A percentile compares a stretch with the other conserved stretches of the same genome.
Conservation (phyloP, 2,329 filamentous ascomycete species). For the Lasiodiplodia theobromae region DNA sequence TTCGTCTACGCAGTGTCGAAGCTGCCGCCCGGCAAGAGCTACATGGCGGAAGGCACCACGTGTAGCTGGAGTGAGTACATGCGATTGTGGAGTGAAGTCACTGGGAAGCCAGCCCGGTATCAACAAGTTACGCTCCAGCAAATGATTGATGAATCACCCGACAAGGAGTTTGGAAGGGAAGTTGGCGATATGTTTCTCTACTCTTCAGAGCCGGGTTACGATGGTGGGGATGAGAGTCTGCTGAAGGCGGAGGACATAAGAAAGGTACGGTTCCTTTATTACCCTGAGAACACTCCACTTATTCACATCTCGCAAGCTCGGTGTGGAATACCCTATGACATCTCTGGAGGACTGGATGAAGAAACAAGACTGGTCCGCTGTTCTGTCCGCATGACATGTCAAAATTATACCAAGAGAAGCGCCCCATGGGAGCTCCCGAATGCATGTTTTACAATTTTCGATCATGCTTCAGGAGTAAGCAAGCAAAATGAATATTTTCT, state of each 20-base stretch:
- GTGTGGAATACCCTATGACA: constrained; percentile 50
- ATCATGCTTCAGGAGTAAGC: too few relatives aligned
- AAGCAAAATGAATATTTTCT: too few relatives aligned
- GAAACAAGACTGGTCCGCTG: constrained; percentile 40
- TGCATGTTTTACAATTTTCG: too few relatives aligned
- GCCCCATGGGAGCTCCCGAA: too few relatives aligned
- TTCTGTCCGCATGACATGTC: not conserved
- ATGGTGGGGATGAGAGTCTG: constrained; percentile 47
- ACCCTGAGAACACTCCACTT: constrained; percentile 34
- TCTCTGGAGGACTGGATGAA: constrained; percentile 39
- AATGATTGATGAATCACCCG: constrained; percentile 49
- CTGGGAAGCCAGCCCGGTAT: constrained; percentile 10
- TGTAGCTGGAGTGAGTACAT: constrained; percentile 25
- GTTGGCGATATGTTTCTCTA: constrained; percentile 58
- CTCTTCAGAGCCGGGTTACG: constrained; percentile 57
- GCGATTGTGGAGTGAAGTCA: constrained; percentile 10
- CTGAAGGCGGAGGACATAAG: constrained; percentile 13
- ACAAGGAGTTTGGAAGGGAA: constrained; percentile 54
- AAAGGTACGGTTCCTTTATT: not conserved
- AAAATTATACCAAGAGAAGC: not conserved
- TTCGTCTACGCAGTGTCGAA: constrained; percentile 7
- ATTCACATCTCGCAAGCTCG: constrained; percentile 43
- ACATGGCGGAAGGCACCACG: constrained; percentile 13
- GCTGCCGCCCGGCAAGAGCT: constrained; percentile 10
- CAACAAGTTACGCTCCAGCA: constrained; percentile 47